A percentile compares a stretch with the other conserved stretches of the same genome.
phyloP scores from a whole-genome alignment of 768 basidiomycete species.

The Phanerochaete sordida region DNA sequence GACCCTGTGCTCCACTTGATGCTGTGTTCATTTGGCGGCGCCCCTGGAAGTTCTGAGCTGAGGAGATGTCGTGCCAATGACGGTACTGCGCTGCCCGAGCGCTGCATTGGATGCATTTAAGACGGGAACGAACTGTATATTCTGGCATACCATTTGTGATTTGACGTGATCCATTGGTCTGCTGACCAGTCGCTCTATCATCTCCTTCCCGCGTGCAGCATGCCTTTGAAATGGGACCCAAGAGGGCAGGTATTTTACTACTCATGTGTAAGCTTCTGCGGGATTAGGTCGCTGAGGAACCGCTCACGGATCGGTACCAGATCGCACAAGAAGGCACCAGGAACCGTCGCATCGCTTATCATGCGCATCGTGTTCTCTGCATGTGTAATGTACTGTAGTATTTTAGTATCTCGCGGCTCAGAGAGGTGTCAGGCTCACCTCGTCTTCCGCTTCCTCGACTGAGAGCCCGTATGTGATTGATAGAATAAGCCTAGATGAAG shows the following conservation, averaged over 20 bases:
- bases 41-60: neutral
- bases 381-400: constrained; percentile 6
- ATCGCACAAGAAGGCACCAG: constrained; percentile 7
- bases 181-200: constrained; percentile 12
- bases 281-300: neutral
- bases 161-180: constrained; percentile 21
- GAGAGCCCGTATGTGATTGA: constrained; percentile 6
- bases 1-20: constrained; percentile 6
- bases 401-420: no score
- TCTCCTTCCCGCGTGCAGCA: constrained; percentile 8
- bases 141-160: constrained; percentile 16
- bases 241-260: constrained; percentile 19
- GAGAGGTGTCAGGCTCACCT: neutral
- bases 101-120: constrained; percentile 1
- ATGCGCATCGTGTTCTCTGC: constrained; percentile 5
- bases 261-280: neutral
- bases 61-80: constrained; percentile 16
- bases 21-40: neutral
- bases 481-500: neutral
- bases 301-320: neutral
- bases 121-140: no score
- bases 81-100: constrained; percentile 10
- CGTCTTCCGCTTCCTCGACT: neutral
- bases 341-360: neutral
- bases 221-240: constrained; percentile 26